Conservation (phyloP, 441 rosid species). For the Pelargonium citronellum region DNA sequence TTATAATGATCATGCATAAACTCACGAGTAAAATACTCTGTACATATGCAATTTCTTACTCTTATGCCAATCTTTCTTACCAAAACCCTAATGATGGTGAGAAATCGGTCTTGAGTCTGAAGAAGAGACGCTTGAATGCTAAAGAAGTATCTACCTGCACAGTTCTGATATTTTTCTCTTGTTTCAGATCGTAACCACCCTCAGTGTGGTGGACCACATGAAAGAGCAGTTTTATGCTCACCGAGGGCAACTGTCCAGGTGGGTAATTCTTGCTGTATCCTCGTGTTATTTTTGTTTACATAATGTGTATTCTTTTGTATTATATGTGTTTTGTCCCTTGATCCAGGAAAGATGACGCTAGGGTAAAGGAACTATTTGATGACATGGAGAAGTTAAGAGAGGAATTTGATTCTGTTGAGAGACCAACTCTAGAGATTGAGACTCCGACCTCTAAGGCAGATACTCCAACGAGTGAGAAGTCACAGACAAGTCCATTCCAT, state of each 20-base stretch:
- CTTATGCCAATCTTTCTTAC: no score
- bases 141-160: neutral
- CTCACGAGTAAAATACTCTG: neutral
- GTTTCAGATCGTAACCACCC: slow-evolving; percentile 74
- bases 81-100: no score
- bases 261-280: slow-evolving; percentile 18
- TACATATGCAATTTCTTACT: neutral
- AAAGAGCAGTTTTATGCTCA: slow-evolving; percentile 69
- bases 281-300: neutral
- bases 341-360: slow-evolving; percentile 61
- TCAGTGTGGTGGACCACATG: slow-evolving; percentile 88
- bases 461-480: slow-evolving; percentile 27
- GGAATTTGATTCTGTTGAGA: slow-evolving; percentile 75
- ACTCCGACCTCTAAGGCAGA: slow-evolving; percentile 38
- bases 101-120: no score
- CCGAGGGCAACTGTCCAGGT: slow-evolving; percentile 51
- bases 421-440: slow-evolving; percentile 79
- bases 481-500: slow-evolving; percentile 23
- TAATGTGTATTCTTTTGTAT: neutral
- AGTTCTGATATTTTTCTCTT: slow-evolving; percentile 17
- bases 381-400: slow-evolving; percentile 66
- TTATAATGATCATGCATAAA: neutral
- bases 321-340: neutral
- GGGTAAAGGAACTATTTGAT: slow-evolving; percentile 63
- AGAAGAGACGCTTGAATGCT: neutral